Base-by-base conservation (phyloP, 164 flowering plant genomes). In the Santalum album region DNA sequence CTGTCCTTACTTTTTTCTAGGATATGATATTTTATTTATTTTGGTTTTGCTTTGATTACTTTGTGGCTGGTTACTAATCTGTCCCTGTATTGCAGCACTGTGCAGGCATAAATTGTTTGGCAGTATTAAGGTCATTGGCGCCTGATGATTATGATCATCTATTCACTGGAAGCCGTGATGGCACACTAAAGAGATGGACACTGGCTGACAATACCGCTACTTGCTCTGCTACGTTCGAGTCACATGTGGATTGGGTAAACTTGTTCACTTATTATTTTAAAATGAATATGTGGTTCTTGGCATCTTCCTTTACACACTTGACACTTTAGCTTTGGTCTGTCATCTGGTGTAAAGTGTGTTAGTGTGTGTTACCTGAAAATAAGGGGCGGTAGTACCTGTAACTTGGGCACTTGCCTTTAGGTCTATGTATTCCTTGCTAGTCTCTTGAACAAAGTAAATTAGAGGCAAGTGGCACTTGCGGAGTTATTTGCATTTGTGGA, bases 211-310 rank as follows among this genome's bases (percentile, higher is more conserved):
- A 89, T 72, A 72, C 64, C 54, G 87, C 94, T 12, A 77, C 81
- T 29, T 92, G 86, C 75, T 83, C 96, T 25, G 77, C 95, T 43
- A 92, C 99, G 45, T 92, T 92, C 62, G 99, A 92, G 78, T 92
- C 99, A 7, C 99, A 92, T 73, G 83, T 87, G 63, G 99, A 92
- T 58, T 92, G 99, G 99, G 99, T 92, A 82, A n/a, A 6, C 5
- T 34, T 53, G 18, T n/a, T 38, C 36, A 20, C 10, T 44, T 44
- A n/a, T 44, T 16, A 20, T 16, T n/a, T 44, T 20, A 9, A 44
- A 44, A 44, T 1, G 20, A 44, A 44, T 32, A 6, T 32, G 7
- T 38, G 42, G 34, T 29, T 29, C 34, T 29, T 29, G 34, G 4
- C 4, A 29, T 29, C 9, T 29, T 29, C 9, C 34, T 9, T n/a